Evolutionary conservation across 2,329 filamentous ascomycete genomes (phyloP).

Genomic region (Aureobasidium sp.): DNA sequence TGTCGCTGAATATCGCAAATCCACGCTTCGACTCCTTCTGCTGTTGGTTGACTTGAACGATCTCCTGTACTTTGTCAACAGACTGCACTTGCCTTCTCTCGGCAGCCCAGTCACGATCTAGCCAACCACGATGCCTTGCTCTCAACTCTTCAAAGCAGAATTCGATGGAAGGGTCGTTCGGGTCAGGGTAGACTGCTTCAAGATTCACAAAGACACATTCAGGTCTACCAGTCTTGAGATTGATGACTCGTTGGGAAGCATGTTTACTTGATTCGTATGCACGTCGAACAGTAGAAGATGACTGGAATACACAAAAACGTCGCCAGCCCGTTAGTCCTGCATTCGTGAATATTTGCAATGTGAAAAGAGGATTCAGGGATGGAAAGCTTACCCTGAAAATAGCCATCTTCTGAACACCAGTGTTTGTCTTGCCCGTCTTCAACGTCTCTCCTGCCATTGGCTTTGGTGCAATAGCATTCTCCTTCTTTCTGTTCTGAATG

Average conservation of each 20-base stretch:
- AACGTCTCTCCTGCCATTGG: conserved; percentile 91
- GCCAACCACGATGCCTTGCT: conserved; percentile 66
- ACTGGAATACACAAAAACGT: conserved; percentile 17
- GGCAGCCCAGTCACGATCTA: conserved; percentile 37
- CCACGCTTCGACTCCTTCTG: conserved; percentile 15
- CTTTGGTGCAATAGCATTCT: conserved; percentile 78
- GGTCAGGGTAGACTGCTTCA: conserved; percentile 74
- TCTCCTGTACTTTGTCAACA: not conserved
- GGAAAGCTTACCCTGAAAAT: conserved; percentile 81
- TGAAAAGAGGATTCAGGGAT: conserved; percentile 30
- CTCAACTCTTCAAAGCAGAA: conserved; percentile 88
- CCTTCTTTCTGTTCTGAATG: conserved; percentile 82
- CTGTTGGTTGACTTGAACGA: not conserved
- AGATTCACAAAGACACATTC: conserved; percentile 86
- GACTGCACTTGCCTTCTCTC: conserved; percentile 14
- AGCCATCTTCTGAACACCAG: conserved; percentile 69
- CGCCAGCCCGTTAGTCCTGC: conserved; percentile 71
- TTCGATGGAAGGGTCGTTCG: conserved; percentile 61
- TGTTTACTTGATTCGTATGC: conserved; percentile 23
- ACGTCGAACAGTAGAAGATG: conserved; percentile 14
- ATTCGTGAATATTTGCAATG: conserved; percentile 71
- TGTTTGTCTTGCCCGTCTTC: conserved; percentile 77
- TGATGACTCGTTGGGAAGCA: conserved; percentile 72
- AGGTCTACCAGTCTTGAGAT: conserved; percentile 72
- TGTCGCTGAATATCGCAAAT: conserved; percentile 19